Conservation (phyloP, 2,329 filamentous ascomycete species). For the Purpureocillium takamizusanense region DNA sequence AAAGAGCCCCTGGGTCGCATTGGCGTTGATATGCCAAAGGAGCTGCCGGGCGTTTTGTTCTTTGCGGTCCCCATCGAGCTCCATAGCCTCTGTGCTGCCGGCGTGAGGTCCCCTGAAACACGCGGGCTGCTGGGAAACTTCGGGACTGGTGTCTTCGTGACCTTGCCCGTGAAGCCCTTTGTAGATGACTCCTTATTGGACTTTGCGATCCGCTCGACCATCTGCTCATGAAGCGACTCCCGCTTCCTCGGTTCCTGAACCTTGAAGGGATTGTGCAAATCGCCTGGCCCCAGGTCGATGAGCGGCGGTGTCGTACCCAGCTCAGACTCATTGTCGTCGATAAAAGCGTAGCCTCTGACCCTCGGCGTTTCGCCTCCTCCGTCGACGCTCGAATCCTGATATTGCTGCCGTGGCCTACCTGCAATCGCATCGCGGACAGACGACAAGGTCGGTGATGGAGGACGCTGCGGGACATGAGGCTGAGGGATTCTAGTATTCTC, state of each 20-base stretch:
- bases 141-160: constrained; percentile 30
- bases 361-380: constrained; percentile 72
- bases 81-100: constrained; percentile 63
- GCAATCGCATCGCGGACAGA: constrained; percentile 78
- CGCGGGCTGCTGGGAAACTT: constrained; percentile 60
- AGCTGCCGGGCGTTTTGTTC: constrained; percentile 19
- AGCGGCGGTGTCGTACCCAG: constrained; percentile 17
- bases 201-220: constrained; percentile 74
- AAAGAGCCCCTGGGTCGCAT: constrained; percentile 29
- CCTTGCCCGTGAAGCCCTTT: constrained; percentile 50
- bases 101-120: constrained; percentile 52
- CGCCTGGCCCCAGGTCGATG: constrained; percentile 49
- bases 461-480: constrained; percentile 32
- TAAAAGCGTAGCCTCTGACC: constrained; percentile 90
- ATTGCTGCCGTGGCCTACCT: constrained; percentile 54
- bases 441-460: constrained; percentile 74
- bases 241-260: constrained; percentile 65
- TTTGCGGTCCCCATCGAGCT: constrained; percentile 46
- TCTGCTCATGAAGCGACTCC: constrained; percentile 74
- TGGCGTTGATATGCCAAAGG: constrained; percentile 27
- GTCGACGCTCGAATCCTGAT: constrained; percentile 48
- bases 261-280: constrained; percentile 70
- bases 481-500: constrained; percentile 72
- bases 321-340: constrained; percentile 52
- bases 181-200: constrained; percentile 57